Evolutionary conservation across 1,139 yeast species (phyloP).

Genomic region (Trichomonascaceae sp.): DNA sequence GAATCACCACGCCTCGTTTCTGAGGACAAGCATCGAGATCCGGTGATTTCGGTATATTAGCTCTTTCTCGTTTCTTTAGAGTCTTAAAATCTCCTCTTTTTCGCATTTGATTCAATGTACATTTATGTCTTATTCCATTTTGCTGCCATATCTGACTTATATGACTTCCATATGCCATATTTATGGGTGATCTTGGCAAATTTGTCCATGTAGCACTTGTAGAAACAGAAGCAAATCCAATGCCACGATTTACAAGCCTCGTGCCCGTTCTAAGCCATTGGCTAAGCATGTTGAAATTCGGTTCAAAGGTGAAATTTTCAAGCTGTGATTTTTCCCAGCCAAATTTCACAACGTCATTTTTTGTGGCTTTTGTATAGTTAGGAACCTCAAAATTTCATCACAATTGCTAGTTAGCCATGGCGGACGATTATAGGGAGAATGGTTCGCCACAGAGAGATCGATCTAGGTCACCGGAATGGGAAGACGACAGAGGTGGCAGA

Average conservation of each 20-base stretch:
- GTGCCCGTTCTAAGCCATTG: neutral
- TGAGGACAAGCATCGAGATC: conserved; percentile 78
- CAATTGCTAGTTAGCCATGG: neutral
- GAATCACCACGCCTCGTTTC: conserved; percentile 86
- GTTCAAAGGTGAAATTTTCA: neutral
- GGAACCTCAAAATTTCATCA: neutral
- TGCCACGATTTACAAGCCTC: neutral
- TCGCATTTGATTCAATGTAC: conserved; percentile 26
- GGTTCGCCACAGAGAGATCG: conserved; percentile 6
- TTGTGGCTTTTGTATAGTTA: no score
- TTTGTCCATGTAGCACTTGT: neutral
- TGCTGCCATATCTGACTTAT: neutral
- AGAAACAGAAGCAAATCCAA: neutral
- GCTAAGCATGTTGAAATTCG: neutral
- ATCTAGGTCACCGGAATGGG: conserved; percentile 20
- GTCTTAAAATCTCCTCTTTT: conserved; percentile 31
- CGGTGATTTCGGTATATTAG: conserved; percentile 68
- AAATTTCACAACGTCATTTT: neutral
- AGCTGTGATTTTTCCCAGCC: neutral
- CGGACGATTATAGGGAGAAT: neutral
- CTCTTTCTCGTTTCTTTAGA: conserved; percentile 29
- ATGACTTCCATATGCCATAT: neutral
- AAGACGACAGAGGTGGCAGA: conserved; percentile 18
- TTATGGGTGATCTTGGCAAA: neutral
- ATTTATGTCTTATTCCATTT: conserved; percentile 1